Percentiles rank a stretch among this genome's conserved stretches.
These are phyloP conservation scores for Chenopodium album DNA, from an alignment of 148 eudicot genomes.

Conservation along the genomic window DNA sequence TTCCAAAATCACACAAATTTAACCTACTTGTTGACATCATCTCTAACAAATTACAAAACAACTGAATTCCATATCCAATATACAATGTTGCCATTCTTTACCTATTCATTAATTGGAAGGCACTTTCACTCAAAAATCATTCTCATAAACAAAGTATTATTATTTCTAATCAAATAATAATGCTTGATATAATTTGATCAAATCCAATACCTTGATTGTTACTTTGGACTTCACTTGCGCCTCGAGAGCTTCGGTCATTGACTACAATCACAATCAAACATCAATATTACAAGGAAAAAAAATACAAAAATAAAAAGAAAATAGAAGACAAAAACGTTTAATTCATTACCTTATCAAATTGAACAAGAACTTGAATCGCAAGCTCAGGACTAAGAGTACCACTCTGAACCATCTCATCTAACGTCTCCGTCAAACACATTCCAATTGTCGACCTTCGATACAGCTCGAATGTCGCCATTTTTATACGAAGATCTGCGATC, in stretches of 20 bases:
- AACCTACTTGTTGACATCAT: neutral
- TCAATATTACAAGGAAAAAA: neutral
- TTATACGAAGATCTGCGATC: neutral
- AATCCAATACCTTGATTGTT: constrained; percentile 57
- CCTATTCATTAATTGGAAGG: too few relatives aligned
- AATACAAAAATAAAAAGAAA: too few relatives aligned
- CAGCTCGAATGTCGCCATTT: constrained; percentile 88
- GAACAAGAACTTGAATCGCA: constrained; percentile 91
- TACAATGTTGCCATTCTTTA: too few relatives aligned
- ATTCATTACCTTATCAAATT: constrained; percentile 67
- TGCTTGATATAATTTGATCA: neutral
- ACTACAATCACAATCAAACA: constrained; percentile 42
- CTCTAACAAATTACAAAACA: neutral
- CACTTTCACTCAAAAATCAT: neutral
- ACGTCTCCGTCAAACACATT: constrained; percentile 90
- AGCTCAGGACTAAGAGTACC: constrained; percentile 79
- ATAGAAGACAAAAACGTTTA: neutral
- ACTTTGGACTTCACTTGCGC: constrained; percentile 85
- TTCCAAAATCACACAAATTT: neutral
- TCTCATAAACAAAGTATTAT: neutral
- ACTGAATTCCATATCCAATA: neutral
- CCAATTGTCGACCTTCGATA: constrained; percentile 92
- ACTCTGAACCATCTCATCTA: constrained; percentile 86
- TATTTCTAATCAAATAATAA: neutral
- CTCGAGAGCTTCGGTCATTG: constrained; percentile 95